Percentiles rank a stretch among this genome's conserved stretches.
Evolutionary conservation across 2,329 filamentous ascomycete species (phyloP).

Genomic region (Dothidotthia symphoricarpi): DNA sequence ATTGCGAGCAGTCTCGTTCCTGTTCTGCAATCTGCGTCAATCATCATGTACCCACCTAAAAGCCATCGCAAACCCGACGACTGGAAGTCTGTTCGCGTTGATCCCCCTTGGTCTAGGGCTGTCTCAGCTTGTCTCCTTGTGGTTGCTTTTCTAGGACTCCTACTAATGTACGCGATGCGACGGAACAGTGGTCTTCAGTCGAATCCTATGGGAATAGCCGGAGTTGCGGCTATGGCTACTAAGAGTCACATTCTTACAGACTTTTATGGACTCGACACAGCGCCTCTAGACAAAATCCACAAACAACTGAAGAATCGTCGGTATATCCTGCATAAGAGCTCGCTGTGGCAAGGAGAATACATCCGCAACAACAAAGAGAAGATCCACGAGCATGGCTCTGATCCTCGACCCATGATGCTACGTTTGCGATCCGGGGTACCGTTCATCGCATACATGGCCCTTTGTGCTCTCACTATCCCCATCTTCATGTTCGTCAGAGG

Average conservation of each 20-base stretch:
- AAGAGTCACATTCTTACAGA: conserved; percentile 71
- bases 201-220: conserved; percentile 71
- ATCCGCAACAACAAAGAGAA: conserved; percentile 51
- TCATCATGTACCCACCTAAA: conserved; percentile 58
- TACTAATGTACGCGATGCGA: conserved; percentile 61
- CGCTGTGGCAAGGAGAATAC: conserved; percentile 63
- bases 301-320: conserved; percentile 63
- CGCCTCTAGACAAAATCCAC: conserved; percentile 65
- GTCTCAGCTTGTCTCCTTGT: conserved; percentile 57
- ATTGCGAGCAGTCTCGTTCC: conserved; percentile 68
- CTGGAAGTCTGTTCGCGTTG: conserved; percentile 57
- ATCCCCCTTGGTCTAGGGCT: conserved; percentile 60
- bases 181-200: conserved; percentile 65
- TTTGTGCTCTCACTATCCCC: conserved; percentile 60
- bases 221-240: conserved; percentile 72
- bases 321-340: conserved; percentile 69
- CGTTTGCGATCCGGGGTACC: conserved; percentile 59
- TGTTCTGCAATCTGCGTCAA: conserved; percentile 63
- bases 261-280: conserved; percentile 69
- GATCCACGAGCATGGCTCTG: conserved; percentile 46
- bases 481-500: conserved; percentile 60
- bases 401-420: conserved; percentile 68
- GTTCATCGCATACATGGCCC: conserved; percentile 58
- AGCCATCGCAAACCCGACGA: conserved; percentile 46
- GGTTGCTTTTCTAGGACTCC: conserved; percentile 58